Conservation (phyloP, 305 asterid genomes). For the Ilex paraguariensis region DNA sequence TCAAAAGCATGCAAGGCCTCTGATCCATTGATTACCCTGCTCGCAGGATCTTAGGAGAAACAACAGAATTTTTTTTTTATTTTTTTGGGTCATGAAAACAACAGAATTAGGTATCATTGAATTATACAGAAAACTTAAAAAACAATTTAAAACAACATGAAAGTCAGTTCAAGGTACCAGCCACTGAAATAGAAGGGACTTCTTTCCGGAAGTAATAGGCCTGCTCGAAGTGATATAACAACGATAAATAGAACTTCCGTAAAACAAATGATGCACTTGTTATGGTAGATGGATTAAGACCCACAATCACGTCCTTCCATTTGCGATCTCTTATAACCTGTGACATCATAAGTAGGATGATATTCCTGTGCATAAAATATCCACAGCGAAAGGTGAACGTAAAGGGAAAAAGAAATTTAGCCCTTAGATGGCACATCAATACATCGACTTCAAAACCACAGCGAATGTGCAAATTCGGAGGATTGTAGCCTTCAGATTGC, state of each 20-base stretch:
- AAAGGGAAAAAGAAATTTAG: not conserved
- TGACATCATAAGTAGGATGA: conserved; percentile 8
- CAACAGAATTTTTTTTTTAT: conserved; percentile 9
- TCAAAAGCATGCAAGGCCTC: conserved; percentile 33
- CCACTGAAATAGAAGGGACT: conserved; percentile 37
- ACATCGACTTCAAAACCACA: too few species aligned
- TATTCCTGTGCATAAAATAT: not conserved
- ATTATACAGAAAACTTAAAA: conserved; percentile 5
- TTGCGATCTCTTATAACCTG: conserved; percentile 85
- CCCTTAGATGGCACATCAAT: not conserved
- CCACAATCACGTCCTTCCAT: conserved; percentile 82
- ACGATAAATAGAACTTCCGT: conserved; percentile 70
- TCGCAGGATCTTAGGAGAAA: conserved; percentile 34
- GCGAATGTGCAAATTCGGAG: too few species aligned
- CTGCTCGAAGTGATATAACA: conserved; percentile 94
- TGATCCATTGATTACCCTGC: conserved; percentile 27
- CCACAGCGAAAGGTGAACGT: not conserved
- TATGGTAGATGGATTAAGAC: conserved; percentile 71
- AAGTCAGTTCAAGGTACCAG: conserved; percentile 31
- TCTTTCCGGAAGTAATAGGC: conserved; percentile 86
- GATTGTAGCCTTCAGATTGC: too few species aligned
- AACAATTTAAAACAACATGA: conserved; percentile 9
- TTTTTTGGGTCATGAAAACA: not conserved
- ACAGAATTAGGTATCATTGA: conserved; percentile 11
- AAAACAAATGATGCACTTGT: conserved; percentile 83